Base-by-base conservation (phyloP, 768 basidiomycete species). In the Leccinum incarnatum region DNA sequence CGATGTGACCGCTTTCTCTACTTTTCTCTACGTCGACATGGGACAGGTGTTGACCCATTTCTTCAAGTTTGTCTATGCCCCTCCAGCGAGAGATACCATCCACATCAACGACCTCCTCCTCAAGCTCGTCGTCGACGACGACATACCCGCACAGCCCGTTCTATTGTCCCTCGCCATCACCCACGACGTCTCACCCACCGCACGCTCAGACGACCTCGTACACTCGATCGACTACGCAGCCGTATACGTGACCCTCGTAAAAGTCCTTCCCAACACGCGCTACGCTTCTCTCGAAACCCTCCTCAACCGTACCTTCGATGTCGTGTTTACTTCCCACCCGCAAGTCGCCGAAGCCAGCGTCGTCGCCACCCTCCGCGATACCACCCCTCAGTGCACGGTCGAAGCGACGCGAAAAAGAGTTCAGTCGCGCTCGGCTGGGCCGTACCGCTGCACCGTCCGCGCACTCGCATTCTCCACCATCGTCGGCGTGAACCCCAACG, bases 401-500 rank as follows among this genome's bases (percentile, higher is more conserved):
- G 74, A 79, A 51, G 74, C 78, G 29, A 67, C 68, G 11, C 70
- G 74, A 40, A 67, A 59, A 11, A 60, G 68, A 54, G 58, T 60
- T 17, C 67, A 55, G n/a, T 42, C n/a, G 40, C 30, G 14, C 17
- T 52, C 23, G 25, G 65, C 55, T 21, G 69, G 23, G 51, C 73
- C 34, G 49, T 60, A 10, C 69, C 70, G 57, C 55, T 70, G 56
- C 51, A 27, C 11, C 21, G 58, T 80, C 36, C 61, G 72, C 14
- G 77, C 77, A 49, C 71, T 94, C 9, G 65, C 74, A 4, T 81
- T 84, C 37, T 73, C 76, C 7, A 75, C 80, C 14, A 79, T 92
- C 53, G 76, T 94, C 23, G 91, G 93, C 3, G 74, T 93, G 40
- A 83, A 89, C 62, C 76, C 80, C 5, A 80, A 78, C 58, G 93